A percentile compares a stretch with the other conserved stretches of the same genome.
Conservation (phyloP, 2,329 filamentous ascomycete genomes). For the Pseudodiploospora longispora region DNA sequence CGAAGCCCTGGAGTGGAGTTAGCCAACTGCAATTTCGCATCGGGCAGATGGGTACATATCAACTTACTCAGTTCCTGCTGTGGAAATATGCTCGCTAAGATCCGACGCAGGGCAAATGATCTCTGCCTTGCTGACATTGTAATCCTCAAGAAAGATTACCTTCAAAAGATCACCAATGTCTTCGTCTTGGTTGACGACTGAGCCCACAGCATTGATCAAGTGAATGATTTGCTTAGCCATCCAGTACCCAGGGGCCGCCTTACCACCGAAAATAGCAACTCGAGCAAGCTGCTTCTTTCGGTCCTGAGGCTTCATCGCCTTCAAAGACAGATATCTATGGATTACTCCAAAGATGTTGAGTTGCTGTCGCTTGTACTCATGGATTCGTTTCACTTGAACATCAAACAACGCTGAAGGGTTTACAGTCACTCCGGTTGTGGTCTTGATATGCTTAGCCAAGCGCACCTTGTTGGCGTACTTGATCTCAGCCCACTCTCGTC, state of each 20-base stretch:
- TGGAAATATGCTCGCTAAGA: conserved; percentile 97
- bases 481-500: conserved; percentile 91
- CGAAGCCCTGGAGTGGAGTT: conserved; percentile 39
- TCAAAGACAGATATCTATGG: conserved; percentile 84
- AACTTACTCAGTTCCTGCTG: conserved; percentile 79
- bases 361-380: conserved; percentile 98
- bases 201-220: conserved; percentile 83
- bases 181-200: conserved; percentile 83
- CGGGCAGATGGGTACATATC: background rate
- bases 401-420: conserved; percentile 88
- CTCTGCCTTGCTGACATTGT: conserved; percentile 99
- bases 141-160: conserved; percentile 95
- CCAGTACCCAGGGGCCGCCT: conserved; percentile 97
- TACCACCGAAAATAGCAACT: conserved; percentile 94
- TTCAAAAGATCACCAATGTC: conserved; percentile 93
- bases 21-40: conserved; percentile 2
- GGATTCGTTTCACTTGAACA: conserved; percentile 97
- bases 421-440: conserved; percentile 68
- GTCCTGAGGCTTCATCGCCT: conserved; percentile 74
- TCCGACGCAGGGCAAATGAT: conserved; percentile 93
- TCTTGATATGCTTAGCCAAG: conserved; percentile 85
- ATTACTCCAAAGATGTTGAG: conserved; percentile 99
- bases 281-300: conserved; percentile 79
- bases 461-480: conserved; percentile 94
- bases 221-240: conserved; percentile 99